Conservation (phyloP, 2,329 filamentous ascomycete genomes). For the Talaromyces islandicus region DNA sequence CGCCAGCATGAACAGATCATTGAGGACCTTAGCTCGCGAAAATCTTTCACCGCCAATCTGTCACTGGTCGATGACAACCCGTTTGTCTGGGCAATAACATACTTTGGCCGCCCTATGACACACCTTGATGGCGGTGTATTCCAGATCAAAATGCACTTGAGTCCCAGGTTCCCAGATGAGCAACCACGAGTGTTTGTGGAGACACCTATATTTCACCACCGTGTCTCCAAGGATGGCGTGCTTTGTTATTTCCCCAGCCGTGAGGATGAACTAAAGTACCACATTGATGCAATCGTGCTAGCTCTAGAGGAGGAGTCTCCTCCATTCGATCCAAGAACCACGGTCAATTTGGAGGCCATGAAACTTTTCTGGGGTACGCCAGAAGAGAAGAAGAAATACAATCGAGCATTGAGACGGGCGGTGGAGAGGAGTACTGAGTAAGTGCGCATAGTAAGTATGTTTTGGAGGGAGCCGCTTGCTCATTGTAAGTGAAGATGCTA, state of each 20-base stretch:
- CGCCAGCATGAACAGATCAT: constrained; percentile 80
- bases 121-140: constrained; percentile 90
- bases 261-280: constrained; percentile 70
- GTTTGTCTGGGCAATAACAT: constrained; percentile 81
- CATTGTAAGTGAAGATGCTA: neutral
- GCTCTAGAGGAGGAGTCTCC: constrained; percentile 83
- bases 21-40: constrained; percentile 65
- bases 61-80: constrained; percentile 75
- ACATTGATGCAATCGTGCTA: constrained; percentile 76
- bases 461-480: neutral
- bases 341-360: constrained; percentile 79
- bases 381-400: constrained; percentile 79
- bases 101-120: constrained; percentile 88
- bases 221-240: constrained; percentile 72
- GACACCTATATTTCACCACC: constrained; percentile 80
- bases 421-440: constrained; percentile 48
- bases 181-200: constrained; percentile 79
- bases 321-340: constrained; percentile 81
- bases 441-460: constrained; percentile 1
- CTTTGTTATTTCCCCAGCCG: constrained; percentile 73
- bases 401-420: constrained; percentile 69
- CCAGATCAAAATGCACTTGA: constrained; percentile 71
- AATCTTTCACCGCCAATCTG: constrained; percentile 67
- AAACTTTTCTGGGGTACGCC: constrained; percentile 78
- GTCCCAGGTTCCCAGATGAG: constrained; percentile 78